phyloP scores from a whole-genome alignment of 2,329 filamentous ascomycete genomes.

The Sporothrix variecibatus region DNA sequence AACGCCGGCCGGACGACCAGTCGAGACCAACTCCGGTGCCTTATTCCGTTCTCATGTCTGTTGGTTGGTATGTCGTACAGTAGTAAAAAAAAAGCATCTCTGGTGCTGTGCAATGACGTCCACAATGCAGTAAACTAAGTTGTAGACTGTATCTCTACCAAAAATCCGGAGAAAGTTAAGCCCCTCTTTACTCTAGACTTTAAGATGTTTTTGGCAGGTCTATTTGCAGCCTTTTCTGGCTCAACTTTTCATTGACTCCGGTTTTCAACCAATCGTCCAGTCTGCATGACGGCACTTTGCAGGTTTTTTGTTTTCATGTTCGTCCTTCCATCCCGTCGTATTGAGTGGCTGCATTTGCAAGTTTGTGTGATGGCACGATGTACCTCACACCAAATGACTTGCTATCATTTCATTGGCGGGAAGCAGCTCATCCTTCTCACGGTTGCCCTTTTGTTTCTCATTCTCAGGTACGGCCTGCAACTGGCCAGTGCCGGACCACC shows the following conservation, averaged over 20 bases:
- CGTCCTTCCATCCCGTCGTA: not conserved
- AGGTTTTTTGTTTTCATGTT: not conserved
- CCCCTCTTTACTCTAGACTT: not conserved
- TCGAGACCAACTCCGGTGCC: not conserved
- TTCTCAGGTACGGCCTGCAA: constrained; percentile 5
- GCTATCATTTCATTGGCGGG: not conserved
- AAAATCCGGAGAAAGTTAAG: not conserved
- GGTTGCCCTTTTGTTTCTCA: not conserved
- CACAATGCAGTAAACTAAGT: not conserved
- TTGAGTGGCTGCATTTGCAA: not conserved
- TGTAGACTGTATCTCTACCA: not conserved
- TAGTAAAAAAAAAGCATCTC: no score
- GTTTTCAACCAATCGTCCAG: not conserved
- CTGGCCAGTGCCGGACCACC: constrained; percentile 10
- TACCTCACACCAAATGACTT: not conserved
- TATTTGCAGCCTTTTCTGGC: not conserved
- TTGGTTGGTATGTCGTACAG: no score
- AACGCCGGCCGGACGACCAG: not conserved
- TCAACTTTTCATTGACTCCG: not conserved
- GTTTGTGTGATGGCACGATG: constrained; percentile 2
- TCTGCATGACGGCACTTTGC: constrained; percentile 5
- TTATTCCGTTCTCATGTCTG: not conserved
- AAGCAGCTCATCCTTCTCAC: constrained; percentile 1
- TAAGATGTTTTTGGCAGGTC: not conserved
- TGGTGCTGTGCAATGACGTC: not conserved